Evolutionary conservation across 2,329 filamentous ascomycete genomes (phyloP), one percentile per base, ranked within the genome.

Genomic region (Zymoseptoria ardabiliae): DNA sequence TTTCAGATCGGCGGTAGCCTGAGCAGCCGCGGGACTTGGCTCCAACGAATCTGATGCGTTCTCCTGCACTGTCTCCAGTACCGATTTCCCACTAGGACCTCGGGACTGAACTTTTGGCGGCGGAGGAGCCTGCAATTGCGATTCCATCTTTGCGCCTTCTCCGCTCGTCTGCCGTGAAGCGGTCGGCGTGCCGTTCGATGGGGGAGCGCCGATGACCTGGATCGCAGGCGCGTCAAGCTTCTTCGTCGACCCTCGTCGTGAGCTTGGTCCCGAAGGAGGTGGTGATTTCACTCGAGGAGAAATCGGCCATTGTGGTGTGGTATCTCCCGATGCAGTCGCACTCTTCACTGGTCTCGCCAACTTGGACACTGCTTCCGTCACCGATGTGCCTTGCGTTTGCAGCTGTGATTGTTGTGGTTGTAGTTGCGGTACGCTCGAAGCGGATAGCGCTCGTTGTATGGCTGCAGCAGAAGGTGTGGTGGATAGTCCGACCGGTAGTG

Each of bases 1-100:
- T 60, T 68, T 70, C n/a, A 71, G 56, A 55, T 72, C 70, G 19
- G 66, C 63, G 45, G 68, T 60, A 13, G 70, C 70, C 56, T 68
- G 67, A 3, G 66, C 50, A n/a, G 69, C 70, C 53, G 77, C 77
- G 56, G 90, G 83, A 75, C 90, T 94, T 57, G 88, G 86, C 79
- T 97, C 93, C 72, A 63, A 58, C 13, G 69, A 59, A 58, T 72
- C 70, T 2, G 58, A 50, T 53, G 60, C 70, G 48, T 68, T 71
- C 56, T 73, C 71, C 56, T 96, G 89, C 17, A 97, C 93, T 0
- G 94, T 97, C 75, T 96, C 93, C 59, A 97, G 84, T 54, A 86
- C 82, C 55, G 81, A 82, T 56, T 71, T 71, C 48, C 70, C 70
- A 60, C 71, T 73, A 21, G 71, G 68, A 45, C 72, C 72, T 63